Base-by-base conservation (phyloP, 345 rosid genomes). In the Laguncularia racemosa region DNA sequence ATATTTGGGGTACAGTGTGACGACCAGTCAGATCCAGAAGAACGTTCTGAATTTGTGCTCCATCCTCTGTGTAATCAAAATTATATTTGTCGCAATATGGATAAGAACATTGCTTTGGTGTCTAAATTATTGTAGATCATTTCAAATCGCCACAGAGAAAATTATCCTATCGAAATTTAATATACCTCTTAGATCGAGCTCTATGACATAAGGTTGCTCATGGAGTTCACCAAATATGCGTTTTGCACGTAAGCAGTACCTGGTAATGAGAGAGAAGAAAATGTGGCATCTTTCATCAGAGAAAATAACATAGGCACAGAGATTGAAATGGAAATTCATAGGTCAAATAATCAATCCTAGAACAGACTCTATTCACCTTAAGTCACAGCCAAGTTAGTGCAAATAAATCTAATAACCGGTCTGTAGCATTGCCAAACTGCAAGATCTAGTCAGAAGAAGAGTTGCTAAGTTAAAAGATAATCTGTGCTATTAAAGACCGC, bases 1-100 rank as follows among this genome's bases (percentile, higher is more conserved):
- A 93, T 13, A 93, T 81, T 77, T 93, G 99, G 0, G 97, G 97
- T 43, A 93, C 92, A 2, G 97, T 93, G 20, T 72, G 78, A 17
- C 77, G 84, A 18, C 97, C 97, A 3, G 88, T 81, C 33, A 85
- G 73, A 56, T 87, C 86, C 28, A 88, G 73, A 52, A 93, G 77
- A 50, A 81, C 89, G 66, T 72, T 77, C 66, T 84, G 93, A 67
- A 92, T 86, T 47, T 80, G 64, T 50, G 60, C 67, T 43, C 97
- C 97, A 55, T 89, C 95, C 50, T 87, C 97, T 92, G 79, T 28
- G 57, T 21, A 57, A 50, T 10, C 0, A 52, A 14, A 44, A 49
- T 14, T 49, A 14, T 52, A 50, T 12, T 61, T 10, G 18, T 19
- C 20, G 38, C 14, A 50, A 58, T 16, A 47, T 3, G 13, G 26